A percentile compares a stretch with the other conserved stretches of the same genome.
Evolutionary conservation across 2,329 filamentous ascomycete genomes (phyloP).

Genomic region (Alternaria viburni): DNA sequence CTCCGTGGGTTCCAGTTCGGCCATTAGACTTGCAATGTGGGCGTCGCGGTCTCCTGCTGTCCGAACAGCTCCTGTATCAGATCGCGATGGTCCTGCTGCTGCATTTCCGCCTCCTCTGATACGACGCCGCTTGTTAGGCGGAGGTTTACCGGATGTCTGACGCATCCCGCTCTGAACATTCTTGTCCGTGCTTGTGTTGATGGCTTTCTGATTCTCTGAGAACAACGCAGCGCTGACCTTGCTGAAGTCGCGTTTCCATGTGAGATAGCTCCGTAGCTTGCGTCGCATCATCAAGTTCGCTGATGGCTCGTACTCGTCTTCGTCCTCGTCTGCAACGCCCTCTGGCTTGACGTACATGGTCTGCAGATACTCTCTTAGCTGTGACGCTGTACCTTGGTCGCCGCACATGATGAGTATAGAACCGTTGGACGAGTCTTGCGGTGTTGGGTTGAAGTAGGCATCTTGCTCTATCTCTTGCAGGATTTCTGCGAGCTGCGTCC

Average conservation of each 20-base stretch:
- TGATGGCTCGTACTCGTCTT: slow-evolving; percentile 67
- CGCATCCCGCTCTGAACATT: slow-evolving; percentile 54
- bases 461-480: slow-evolving; percentile 93
- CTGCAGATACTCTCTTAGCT: slow-evolving; percentile 89
- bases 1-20: slow-evolving; percentile 81
- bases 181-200: slow-evolving; percentile 70
- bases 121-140: slow-evolving; percentile 84
- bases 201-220: slow-evolving; percentile 77
- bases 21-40: slow-evolving; percentile 82
- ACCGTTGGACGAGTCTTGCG: slow-evolving; percentile 85
- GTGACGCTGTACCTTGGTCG: slow-evolving; percentile 82
- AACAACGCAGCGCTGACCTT: slow-evolving; percentile 82
- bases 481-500: slow-evolving; percentile 86
- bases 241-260: slow-evolving; percentile 89
- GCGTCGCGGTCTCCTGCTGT: slow-evolving; percentile 81
- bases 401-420: slow-evolving; percentile 95
- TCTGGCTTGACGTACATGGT: slow-evolving; percentile 78
- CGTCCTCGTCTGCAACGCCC: slow-evolving; percentile 52
- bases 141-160: slow-evolving; percentile 64
- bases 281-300: slow-evolving; percentile 89
- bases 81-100: slow-evolving; percentile 65
- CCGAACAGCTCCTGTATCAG: slow-evolving; percentile 74
- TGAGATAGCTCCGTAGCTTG: slow-evolving; percentile 82
- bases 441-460: slow-evolving; percentile 78
- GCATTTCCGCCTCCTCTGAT: slow-evolving; percentile 77